Base-by-base conservation (phyloP, 177 flowering plant species). In the Vitis hybrid region DNA sequence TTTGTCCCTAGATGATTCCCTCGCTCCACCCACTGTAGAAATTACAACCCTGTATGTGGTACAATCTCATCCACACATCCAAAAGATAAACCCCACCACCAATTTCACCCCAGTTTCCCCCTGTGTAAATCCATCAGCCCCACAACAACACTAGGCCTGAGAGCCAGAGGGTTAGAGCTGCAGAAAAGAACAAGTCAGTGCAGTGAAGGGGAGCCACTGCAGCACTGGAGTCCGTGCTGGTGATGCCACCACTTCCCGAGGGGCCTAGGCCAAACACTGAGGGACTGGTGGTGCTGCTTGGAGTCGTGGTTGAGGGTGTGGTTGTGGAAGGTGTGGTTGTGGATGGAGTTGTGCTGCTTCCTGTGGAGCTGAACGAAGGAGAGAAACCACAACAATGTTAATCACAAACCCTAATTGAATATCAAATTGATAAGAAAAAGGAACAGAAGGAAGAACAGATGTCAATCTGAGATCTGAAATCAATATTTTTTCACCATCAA, bases 11-110 rank as follows among this genome's bases (percentile, higher is more conserved):
- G 72, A 61, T 58, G 61, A 57, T 64, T 62, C 51, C 10, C 39
- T 14, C 26, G 50, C 53, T 54, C 50, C 16, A 0, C 10, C 66
- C 14, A 39, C 34, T 0, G 20, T 12, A 9, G 7, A 6, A 53
- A 71, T 49, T 39, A 61, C 61, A 48, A 12, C 10, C 19, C 68
- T 63, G 49, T 16, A 20, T 0, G 71, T 70, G 72, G 73, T 69
- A 73, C 56, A 73, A 73, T 75, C 74, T 66, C 65, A n/a, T 73
- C 78, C 73, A 49, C 69, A 60, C 74, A 73, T 73, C 76, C 48
- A 39, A 39, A 39, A 29, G 5, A 60, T 31, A 12, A 53, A 31
- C 45, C n/a, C 26, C 50, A 34, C 26, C 50, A 50, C 29, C 45
- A 59, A 14, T 5, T 13, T 18, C 3, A 20, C 48, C 67, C 50